Percentiles rank a stretch among this genome's conserved stretches.
These are phyloP conservation scores for Trichoderma gracile DNA, from an alignment of 2,329 filamentous ascomycete genomes.

Conservation along the genomic window DNA sequence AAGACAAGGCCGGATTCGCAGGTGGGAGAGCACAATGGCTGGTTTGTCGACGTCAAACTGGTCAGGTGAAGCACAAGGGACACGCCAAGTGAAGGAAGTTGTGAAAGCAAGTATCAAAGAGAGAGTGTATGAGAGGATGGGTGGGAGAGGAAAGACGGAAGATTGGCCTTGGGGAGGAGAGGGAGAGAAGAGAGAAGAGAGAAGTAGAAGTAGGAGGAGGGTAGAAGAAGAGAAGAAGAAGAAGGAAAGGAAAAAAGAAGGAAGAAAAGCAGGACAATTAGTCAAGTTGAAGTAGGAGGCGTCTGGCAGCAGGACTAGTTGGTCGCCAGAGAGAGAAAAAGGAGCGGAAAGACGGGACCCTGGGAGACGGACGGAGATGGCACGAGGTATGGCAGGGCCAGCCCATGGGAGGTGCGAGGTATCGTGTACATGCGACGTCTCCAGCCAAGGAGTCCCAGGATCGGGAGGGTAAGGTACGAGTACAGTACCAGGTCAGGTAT, in stretches of 20 bases:
- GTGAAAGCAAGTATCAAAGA: slow-evolving; percentile 1
- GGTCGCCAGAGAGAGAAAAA: slow-evolving; percentile 23
- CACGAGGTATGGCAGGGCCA: slow-evolving; percentile 29
- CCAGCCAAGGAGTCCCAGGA: neutral
- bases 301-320: slow-evolving; percentile 25
- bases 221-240: neutral
- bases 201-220: slow-evolving; percentile 19
- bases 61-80: slow-evolving; percentile 7
- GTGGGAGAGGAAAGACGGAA: neutral
- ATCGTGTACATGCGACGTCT: too few species aligned
- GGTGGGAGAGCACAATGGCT: slow-evolving; percentile 11
- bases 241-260: slow-evolving; percentile 25
- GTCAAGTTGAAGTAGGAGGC: slow-evolving; percentile 23
- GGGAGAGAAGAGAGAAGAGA: slow-evolving; percentile 22
- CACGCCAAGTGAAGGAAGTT: slow-evolving; percentile 18
- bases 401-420: slow-evolving; percentile 13
- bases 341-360: slow-evolving; percentile 25
- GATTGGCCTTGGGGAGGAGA: neutral
- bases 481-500: neutral
- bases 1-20: neutral
- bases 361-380: slow-evolving; percentile 27
- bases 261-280: slow-evolving; percentile 15
- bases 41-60: neutral
- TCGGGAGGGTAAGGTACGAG: neutral
- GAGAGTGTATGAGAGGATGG: neutral